phyloP scores from a whole-genome alignment of 768 basidiomycete species.

The Rubroboletus satanas region DNA sequence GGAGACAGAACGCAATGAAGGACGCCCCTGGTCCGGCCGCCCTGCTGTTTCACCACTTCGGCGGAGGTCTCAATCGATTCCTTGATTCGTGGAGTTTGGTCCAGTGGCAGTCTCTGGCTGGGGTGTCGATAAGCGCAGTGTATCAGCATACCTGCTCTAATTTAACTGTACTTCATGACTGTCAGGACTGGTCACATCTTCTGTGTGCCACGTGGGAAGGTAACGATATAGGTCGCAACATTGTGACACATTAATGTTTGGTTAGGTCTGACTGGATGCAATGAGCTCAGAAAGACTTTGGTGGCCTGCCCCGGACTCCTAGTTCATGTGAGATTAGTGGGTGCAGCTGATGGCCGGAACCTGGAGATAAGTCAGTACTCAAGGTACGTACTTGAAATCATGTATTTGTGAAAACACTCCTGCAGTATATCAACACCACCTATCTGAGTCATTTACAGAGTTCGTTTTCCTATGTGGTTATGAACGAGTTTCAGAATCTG shows the following conservation, averaged over 20 bases:
- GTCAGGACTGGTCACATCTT: neutral
- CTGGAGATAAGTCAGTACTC: neutral
- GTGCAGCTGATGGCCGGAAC: no score
- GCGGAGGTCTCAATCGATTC: neutral
- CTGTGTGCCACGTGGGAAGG: neutral
- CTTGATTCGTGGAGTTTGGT: neutral
- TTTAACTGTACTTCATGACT: neutral
- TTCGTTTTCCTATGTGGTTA: neutral
- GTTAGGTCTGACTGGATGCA: neutral
- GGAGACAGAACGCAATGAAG: constrained; percentile 52
- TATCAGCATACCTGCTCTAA: neutral
- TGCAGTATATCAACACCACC: no score
- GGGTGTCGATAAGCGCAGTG: neutral
- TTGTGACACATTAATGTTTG: no score
- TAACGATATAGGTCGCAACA: neutral
- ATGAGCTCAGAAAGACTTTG: neutral
- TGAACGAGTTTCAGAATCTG: neutral
- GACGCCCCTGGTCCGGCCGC: constrained; percentile 46
- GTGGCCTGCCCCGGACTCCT: neutral
- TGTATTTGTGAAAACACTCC: neutral
- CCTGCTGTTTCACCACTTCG: neutral
- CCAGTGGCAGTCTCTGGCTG: neutral
- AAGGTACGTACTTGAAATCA: neutral
- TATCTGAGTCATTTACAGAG: neutral
- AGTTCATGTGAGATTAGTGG: neutral